phyloP scores from a whole-genome alignment of 306 rosid species.

The Hippophae gyantsensis region DNA sequence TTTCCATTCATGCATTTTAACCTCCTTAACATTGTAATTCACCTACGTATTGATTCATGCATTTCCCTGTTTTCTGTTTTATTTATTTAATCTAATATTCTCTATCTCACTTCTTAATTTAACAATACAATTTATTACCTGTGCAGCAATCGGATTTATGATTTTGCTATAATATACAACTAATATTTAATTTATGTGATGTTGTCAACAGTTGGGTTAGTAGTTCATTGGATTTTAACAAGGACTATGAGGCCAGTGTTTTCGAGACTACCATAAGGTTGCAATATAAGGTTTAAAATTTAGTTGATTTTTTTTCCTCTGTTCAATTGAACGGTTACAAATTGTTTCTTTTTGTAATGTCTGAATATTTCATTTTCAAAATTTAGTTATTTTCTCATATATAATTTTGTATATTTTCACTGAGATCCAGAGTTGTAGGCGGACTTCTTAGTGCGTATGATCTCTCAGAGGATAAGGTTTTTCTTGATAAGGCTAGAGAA shows the following conservation, averaged over 20 bases:
- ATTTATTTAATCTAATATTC: neutral
- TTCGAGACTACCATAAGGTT: slow-evolving; percentile 99
- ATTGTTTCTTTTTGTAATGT: slow-evolving; percentile 14
- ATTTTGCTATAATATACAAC: neutral
- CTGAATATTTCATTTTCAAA: neutral
- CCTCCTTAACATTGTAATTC: neutral
- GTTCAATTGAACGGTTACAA: slow-evolving; percentile 14
- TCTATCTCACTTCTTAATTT: neutral
- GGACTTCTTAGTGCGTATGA: slow-evolving; percentile 98
- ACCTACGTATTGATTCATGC: neutral
- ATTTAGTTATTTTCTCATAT: slow-evolving; percentile 8
- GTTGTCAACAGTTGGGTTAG: slow-evolving; percentile 77
- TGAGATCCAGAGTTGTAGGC: slow-evolving; percentile 82
- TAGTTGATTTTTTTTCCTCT: slow-evolving; percentile 30
- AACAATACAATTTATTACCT: neutral
- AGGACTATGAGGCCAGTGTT: slow-evolving; percentile 93
- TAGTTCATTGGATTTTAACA: slow-evolving; percentile 78
- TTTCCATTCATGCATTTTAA: neutral
- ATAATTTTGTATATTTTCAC: slow-evolving; percentile 20
- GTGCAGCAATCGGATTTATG: neutral
- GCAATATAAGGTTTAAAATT: slow-evolving; percentile 79
- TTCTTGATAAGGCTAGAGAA: slow-evolving; percentile 84
- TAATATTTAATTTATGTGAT: slow-evolving; percentile 2
- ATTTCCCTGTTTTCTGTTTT: neutral
- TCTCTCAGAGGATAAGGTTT: slow-evolving; percentile 81